phyloP scores from a whole-genome alignment of 208 protist species.

The Balamuthia mandrillaris region DNA sequence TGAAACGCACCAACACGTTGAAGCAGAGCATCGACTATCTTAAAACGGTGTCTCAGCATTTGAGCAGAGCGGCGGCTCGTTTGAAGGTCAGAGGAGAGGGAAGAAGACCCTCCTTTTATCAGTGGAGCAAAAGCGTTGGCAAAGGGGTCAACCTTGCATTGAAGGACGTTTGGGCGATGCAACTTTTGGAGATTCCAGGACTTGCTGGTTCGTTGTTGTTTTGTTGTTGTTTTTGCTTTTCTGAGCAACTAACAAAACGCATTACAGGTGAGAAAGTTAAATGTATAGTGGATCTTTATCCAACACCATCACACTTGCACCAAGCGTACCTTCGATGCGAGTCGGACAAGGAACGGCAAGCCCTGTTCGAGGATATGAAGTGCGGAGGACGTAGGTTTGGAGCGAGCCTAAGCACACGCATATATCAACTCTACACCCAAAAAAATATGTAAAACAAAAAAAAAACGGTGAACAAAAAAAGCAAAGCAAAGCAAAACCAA shows the following conservation, averaged over 20 bases:
- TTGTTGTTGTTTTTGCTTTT: background rate
- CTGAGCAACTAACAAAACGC: background rate
- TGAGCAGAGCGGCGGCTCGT: background rate
- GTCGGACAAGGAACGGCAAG: background rate
- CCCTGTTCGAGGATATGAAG: background rate
- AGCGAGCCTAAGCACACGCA: background rate
- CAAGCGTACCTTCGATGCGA: background rate
- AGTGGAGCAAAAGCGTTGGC: slow-evolving; percentile 10
- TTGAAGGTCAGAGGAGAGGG: background rate
- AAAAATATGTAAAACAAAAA: too few species aligned
- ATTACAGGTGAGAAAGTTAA: background rate
- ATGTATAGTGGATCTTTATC: background rate
- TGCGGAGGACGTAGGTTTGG: background rate
- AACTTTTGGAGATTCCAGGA: background rate
- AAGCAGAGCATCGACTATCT: background rate
- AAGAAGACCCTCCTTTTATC: background rate
- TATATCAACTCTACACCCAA: too few species aligned
- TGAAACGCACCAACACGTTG: background rate
- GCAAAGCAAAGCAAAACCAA: too few species aligned
- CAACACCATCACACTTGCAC: background rate
- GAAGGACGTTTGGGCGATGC: slow-evolving; percentile 8
- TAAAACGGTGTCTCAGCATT: background rate
- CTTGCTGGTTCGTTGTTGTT: background rate
- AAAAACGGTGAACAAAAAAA: too few species aligned
- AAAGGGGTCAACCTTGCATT: slow-evolving; percentile 10